phyloP scores from a whole-genome alignment of 2,329 filamentous ascomycete species.

The Neurospora sp. region DNA sequence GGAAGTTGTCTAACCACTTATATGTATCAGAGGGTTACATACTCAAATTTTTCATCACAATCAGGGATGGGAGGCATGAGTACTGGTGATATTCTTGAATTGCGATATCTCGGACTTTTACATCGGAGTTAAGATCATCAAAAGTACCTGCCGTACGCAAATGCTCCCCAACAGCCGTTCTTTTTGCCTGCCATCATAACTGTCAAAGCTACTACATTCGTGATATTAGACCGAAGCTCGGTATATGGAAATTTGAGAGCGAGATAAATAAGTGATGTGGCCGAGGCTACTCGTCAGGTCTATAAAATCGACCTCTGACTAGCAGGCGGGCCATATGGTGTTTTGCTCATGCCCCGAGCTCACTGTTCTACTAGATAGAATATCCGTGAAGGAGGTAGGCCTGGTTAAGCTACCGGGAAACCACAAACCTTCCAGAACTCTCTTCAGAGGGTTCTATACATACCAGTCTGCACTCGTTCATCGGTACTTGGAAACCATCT shows the following conservation, averaged over 20 bases:
- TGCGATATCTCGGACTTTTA: background rate
- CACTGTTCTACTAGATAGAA: background rate
- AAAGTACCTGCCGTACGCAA: background rate
- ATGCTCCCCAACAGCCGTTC: background rate
- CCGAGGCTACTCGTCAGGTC: background rate
- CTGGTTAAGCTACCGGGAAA: background rate
- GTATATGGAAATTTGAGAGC: background rate
- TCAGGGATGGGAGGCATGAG: background rate
- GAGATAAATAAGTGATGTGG: background rate
- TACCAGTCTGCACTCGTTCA: background rate
- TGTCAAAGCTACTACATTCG: background rate
- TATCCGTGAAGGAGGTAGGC: background rate
- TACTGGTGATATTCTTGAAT: background rate
- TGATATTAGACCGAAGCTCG: background rate
- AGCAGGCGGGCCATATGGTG: background rate
- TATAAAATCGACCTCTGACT: too few species aligned
- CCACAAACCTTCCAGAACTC: background rate
- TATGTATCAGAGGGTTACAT: background rate
- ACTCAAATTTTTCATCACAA: background rate
- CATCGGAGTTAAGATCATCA: background rate
- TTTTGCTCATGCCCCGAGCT: background rate
- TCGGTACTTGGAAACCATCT: background rate
- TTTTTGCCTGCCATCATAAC: background rate
- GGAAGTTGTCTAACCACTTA: background rate
- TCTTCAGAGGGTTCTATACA: background rate